phyloP scores from a whole-genome alignment of 768 basidiomycete species.

The Cyathus striatus region DNA sequence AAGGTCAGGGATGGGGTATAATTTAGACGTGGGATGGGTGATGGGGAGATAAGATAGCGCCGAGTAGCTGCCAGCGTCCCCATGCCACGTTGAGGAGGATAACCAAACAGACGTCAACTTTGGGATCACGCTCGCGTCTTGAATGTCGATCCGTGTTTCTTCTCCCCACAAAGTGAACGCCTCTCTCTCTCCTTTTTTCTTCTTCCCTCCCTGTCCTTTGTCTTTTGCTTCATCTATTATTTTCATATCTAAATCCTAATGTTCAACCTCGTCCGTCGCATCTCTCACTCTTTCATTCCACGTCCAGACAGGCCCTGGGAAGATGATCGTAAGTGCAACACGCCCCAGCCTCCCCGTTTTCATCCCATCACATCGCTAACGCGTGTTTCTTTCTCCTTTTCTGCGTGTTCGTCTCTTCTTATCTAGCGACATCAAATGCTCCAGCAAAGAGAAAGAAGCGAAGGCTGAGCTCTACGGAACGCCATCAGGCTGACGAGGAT shows the following conservation, averaged over 20 bases:
- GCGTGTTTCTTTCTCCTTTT: constrained; percentile 16
- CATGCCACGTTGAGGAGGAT: not conserved
- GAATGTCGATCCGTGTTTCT: constrained; percentile 1
- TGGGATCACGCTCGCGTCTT: not conserved
- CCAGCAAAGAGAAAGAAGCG: constrained; percentile 67
- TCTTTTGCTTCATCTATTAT: not conserved
- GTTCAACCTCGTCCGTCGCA: constrained; percentile 69
- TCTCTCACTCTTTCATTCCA: constrained; percentile 65
- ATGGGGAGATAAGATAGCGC: no score
- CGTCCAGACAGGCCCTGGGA: constrained; percentile 73
- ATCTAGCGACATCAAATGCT: constrained; percentile 67
- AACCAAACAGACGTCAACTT: not conserved
- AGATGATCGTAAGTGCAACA: constrained; percentile 62
- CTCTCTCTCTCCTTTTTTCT: no score
- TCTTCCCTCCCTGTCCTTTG: no score
- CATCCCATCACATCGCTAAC: constrained; percentile 14
- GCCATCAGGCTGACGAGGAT: constrained; percentile 33
- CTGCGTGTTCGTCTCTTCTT: constrained; percentile 6
- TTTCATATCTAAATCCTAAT: constrained; percentile 24
- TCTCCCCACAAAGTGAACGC: constrained; percentile 2
- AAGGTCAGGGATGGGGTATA: no score
- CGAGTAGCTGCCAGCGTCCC: no score
- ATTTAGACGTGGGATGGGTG: no score
- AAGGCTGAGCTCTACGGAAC: constrained; percentile 46
- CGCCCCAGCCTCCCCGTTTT: constrained; percentile 8